A percentile compares a stretch with the other conserved stretches of the same genome.
Evolutionary conservation across 371 early-diverging fungal species (phyloP).

Genomic region (Saksenaea vasiformis): DNA sequence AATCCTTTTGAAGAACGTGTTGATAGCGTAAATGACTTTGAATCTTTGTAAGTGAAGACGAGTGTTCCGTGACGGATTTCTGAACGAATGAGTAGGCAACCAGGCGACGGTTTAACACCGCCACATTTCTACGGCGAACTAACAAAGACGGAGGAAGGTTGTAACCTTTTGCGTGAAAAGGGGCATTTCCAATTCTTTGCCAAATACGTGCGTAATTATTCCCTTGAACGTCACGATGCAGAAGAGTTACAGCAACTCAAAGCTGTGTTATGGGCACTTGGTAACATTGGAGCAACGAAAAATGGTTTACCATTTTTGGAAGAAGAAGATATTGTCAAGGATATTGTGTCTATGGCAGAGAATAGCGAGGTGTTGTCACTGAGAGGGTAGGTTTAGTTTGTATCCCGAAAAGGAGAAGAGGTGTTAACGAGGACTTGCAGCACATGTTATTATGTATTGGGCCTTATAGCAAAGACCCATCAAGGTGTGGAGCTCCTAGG

Average conservation of each 20-base stretch:
- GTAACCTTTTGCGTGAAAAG: slow-evolving; percentile 59
- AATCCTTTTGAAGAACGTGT: slow-evolving; percentile 55
- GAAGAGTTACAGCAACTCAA: slow-evolving; percentile 64
- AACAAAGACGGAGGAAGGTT: slow-evolving; percentile 80
- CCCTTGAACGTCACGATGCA: slow-evolving; percentile 42
- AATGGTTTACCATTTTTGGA: slow-evolving; percentile 73
- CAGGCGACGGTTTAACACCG: slow-evolving; percentile 57
- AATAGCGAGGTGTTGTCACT: slow-evolving; percentile 70
- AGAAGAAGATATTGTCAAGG: slow-evolving; percentile 69
- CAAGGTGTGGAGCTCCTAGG: slow-evolving; percentile 74
- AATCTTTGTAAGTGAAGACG: slow-evolving; percentile 31
- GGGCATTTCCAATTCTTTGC: slow-evolving; percentile 73
- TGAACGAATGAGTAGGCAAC: slow-evolving; percentile 32
- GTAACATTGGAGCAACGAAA: slow-evolving; percentile 75
- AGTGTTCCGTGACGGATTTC: neutral
- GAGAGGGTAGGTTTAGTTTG: slow-evolving; percentile 63
- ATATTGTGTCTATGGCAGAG: slow-evolving; percentile 73
- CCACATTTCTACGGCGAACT: slow-evolving; percentile 87
- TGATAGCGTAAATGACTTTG: slow-evolving; percentile 51
- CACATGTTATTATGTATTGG: slow-evolving; percentile 80
- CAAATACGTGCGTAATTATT: slow-evolving; percentile 58
- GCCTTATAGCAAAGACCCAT: slow-evolving; percentile 69
- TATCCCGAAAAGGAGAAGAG: neutral
- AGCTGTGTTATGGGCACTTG: slow-evolving; percentile 81
- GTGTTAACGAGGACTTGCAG: slow-evolving; percentile 33